Conservation (phyloP, 306 rosid genomes). For the Casuarina cunninghamiana region DNA sequence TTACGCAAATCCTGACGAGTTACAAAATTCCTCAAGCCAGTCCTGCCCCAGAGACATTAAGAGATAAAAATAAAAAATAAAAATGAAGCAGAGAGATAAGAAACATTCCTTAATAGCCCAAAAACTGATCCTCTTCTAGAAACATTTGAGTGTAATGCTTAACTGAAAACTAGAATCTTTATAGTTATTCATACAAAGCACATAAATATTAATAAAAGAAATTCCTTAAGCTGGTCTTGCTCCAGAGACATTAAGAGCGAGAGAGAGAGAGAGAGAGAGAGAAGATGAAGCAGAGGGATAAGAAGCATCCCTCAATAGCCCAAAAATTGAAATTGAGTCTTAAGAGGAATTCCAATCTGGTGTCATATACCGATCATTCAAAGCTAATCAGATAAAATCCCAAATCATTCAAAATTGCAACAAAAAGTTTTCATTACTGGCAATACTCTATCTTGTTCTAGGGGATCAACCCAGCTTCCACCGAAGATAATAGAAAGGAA, state of each 20-base stretch:
- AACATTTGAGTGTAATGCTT: neutral
- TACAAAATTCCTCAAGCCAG: too few species aligned
- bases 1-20: too few species aligned
- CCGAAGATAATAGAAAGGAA: neutral
- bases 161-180: neutral
- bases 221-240: neutral
- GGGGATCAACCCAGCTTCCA: neutral
- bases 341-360: neutral
- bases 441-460: neutral
- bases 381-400: neutral
- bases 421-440: neutral
- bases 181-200: neutral
- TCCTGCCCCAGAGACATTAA: too few species aligned
- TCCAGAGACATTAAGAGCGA: neutral
- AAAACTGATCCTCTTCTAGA: neutral
- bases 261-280: neutral
- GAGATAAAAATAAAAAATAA: too few species aligned
- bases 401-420: neutral
- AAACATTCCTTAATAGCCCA: neutral
- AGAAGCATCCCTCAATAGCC: neutral
- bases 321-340: neutral
- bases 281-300: neutral
- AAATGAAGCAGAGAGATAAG: too few species aligned
- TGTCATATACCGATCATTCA: neutral
- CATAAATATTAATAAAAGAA: neutral